Evolutionary conservation across 306 rosid species (phyloP).

Genomic region (Bauhinia variegata): DNA sequence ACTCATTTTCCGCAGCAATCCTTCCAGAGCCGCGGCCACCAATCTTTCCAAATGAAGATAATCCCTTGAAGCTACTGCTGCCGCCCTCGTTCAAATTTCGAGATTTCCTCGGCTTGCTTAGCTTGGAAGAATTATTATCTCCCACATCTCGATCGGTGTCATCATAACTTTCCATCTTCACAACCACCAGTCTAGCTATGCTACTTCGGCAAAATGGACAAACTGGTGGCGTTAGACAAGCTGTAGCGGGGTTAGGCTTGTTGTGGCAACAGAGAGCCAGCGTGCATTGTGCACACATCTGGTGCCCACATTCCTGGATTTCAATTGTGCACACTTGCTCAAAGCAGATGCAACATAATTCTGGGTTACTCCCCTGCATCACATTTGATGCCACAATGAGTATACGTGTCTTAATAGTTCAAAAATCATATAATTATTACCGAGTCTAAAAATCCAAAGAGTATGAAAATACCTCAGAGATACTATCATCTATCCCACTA

Average conservation of each 20-base stretch:
- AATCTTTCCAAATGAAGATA: constrained; percentile 77
- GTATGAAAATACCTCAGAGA: constrained; percentile 70
- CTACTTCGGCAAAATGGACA: constrained; percentile 94
- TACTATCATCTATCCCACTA: constrained; percentile 50
- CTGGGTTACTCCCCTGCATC: constrained; percentile 81
- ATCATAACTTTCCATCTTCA: constrained; percentile 50
- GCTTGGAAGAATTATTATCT: constrained; percentile 60
- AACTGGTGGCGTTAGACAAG: constrained; percentile 68
- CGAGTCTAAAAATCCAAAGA: not conserved
- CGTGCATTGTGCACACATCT: constrained; percentile 96
- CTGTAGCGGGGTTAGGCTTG: constrained; percentile 77
- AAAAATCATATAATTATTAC: too few species aligned
- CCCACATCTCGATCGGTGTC: constrained; percentile 53
- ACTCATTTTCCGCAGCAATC: constrained; percentile 66
- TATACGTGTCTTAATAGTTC: too few species aligned
- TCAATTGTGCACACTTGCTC: constrained; percentile 89
- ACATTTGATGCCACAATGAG: constrained; percentile 20
- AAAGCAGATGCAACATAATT: constrained; percentile 92
- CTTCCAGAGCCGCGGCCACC: constrained; percentile 70
- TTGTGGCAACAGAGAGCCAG: constrained; percentile 94
- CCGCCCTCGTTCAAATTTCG: constrained; percentile 72
- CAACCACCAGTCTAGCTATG: constrained; percentile 62
- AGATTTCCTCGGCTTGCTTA: constrained; percentile 61
- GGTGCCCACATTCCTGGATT: constrained; percentile 86
- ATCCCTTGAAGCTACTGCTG: constrained; percentile 85